These are phyloP conservation scores for Plasmodium adleri DNA, from an alignment of 169 alveolate species.

Conservation along the genomic window DNA sequence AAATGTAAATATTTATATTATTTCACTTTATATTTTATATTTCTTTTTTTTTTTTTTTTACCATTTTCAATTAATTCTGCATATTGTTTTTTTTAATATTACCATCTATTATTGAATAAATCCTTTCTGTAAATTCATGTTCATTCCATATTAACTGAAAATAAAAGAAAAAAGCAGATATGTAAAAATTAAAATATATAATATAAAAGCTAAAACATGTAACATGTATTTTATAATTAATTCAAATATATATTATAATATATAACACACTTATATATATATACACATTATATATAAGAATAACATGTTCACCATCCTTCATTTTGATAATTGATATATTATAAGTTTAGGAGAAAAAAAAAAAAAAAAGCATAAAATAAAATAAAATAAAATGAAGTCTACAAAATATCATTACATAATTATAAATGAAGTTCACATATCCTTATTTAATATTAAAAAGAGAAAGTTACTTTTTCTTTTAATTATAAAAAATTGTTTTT, in stretches of 20 bases:
- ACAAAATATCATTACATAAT: slow-evolving; percentile 4
- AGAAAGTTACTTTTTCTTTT: no score
- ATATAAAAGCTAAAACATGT: slow-evolving; percentile 2
- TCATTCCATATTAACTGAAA: slow-evolving; percentile 15
- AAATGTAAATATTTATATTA: neutral
- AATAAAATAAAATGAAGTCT: no score
- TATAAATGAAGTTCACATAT: neutral
- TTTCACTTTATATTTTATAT: neutral
- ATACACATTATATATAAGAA: slow-evolving; percentile 14
- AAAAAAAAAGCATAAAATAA: no score
- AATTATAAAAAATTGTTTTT: neutral
- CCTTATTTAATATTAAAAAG: no score
- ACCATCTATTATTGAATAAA: slow-evolving; percentile 74
- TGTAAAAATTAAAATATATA: slow-evolving; percentile 11
- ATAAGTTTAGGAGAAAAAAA: neutral
- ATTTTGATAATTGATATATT: slow-evolving; percentile 26
- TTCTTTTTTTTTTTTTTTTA: slow-evolving; percentile 4
- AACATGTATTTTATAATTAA: neutral
- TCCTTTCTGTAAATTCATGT: slow-evolving; percentile 21
- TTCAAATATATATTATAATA: neutral
- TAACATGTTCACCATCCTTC: slow-evolving; percentile 34
- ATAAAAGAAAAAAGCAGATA: slow-evolving; percentile 17
- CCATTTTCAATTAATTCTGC: neutral
- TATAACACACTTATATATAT: neutral
- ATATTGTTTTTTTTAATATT: neutral